Base-by-base conservation (phyloP, 208 protist genomes). In the Trypanosoma congolense region DNA sequence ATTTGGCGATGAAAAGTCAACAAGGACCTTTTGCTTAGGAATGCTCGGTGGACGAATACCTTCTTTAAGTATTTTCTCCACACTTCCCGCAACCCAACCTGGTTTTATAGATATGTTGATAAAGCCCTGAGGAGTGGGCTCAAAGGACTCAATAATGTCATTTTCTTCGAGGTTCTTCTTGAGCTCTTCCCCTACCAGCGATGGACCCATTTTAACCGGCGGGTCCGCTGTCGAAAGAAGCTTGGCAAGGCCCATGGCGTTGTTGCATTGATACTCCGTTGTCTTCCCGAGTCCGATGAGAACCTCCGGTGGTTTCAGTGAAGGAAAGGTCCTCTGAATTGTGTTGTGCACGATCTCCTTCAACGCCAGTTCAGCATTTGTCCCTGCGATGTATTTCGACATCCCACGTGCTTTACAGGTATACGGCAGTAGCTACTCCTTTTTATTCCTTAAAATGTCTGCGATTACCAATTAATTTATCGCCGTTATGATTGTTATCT, bases 1-100 rank as follows among this genome's bases (percentile, higher is more conserved):
- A 77, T 99, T 99, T 30, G 97, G 97, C 42, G 95, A 98, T 0
- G 95, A 98, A 77, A 98, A 99, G 77, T 99, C 97, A 10, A 98
- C 89, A 47, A 98, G 65, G 16, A 99, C 76, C 22, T 62, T 72
- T 63, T 84, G 67, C 61, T 68, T 57, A 42, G 73, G 56, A 45
- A 91, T 53, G 24, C 55, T 46, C 24, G 89, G 84, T n/a, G 83
- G 86, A 52, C 61, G 47, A 53, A 95, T 80, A 56, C 83, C 87
- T 35, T 76, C 49, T 38, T 43, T 57, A 10, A 93, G 70, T 33
- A 92, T 69, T 40, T 73, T 31, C 25, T 51, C 38, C 38, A 93
- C 75, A 31, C 67, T 79, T 28, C 61, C 47, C n/a, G 73, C 52
- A 1, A 84, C 36, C 77, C 86, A 97, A 29, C 71, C 56, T 43